Conservation (phyloP, 257 asterid species). For the Solanum rostratum region DNA sequence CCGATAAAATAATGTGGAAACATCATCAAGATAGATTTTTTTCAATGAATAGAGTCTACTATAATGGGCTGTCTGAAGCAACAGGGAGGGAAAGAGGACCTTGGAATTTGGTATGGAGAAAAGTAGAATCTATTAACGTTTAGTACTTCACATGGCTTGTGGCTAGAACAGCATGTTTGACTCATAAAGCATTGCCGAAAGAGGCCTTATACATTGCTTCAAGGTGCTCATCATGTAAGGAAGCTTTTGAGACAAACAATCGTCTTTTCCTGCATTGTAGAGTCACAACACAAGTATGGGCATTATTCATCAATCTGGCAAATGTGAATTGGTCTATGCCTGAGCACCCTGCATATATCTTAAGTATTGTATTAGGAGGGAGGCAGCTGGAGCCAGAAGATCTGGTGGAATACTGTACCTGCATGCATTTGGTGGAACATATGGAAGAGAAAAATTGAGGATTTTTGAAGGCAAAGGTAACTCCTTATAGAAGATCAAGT, state of each 20-base stretch:
- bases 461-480: background rate
- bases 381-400: background rate
- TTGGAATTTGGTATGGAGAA: background rate
- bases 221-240: background rate
- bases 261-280: background rate
- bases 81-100: background rate
- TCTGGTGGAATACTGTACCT: background rate
- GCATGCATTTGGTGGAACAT: background rate
- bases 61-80: background rate
- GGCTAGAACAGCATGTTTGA: background rate
- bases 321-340: background rate
- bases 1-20: background rate
- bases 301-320: background rate
- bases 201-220: background rate
- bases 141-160: background rate
- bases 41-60: background rate
- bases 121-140: background rate
- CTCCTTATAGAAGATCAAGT: background rate
- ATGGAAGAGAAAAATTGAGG: background rate
- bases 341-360: background rate
- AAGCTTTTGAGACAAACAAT: background rate
- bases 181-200: background rate
- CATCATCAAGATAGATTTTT: background rate
- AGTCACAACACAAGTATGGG: background rate
- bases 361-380: background rate